Base-by-base conservation (phyloP, 2,329 filamentous ascomycete genomes). In the Akanthomyces uredinophilus region DNA sequence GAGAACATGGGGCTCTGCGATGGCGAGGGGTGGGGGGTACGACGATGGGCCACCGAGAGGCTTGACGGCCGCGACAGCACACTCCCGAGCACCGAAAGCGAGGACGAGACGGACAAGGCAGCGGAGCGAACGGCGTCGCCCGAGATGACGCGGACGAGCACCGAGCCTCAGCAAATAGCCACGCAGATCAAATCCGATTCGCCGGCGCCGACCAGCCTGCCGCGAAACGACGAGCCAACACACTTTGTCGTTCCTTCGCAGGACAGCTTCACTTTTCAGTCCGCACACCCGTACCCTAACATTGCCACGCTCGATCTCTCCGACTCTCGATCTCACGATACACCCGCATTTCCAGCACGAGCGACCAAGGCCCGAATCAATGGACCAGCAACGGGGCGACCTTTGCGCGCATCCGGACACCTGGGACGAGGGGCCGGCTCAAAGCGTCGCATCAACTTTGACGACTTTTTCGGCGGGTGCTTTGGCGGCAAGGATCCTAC, bases 1-100 rank as follows among this genome's bases (percentile, higher is more conserved):
- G 87, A 92, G 71, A 87, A 91, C 66, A 81, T 96, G 61, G 92
- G 91, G 0, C 72, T 95, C 14, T 84, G 83, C 53, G 90, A 95
- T 73, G 91, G 91, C 16, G 93, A 96, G 73, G 91, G 83, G 22
- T 85, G 82, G 78, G 80, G 76, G 64, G 77, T 88, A 61, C 77
- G 86, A 61, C 78, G 78, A 71, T 89, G 86, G 86, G 87, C 86
- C 0, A 87, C 84, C 2, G 89, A 92, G 73, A 81, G 87, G 32
- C 76, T 90, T 20, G 87, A 91, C 58, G 86, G 87, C 32, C 80
- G 83, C 41, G 83, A 87, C 46, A 75, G 77, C 32, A 74, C 79
- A 29, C 77, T 81, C 4, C 79, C 81, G 54, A 79, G 75, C 65
- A 81, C 82, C 62, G 87, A 89, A 65, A 89, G 87, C 70, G 87